These are phyloP conservation scores for Sporisorium graminicola DNA, from an alignment of 1,284 basidiomycete species.

Conservation along the genomic window DNA sequence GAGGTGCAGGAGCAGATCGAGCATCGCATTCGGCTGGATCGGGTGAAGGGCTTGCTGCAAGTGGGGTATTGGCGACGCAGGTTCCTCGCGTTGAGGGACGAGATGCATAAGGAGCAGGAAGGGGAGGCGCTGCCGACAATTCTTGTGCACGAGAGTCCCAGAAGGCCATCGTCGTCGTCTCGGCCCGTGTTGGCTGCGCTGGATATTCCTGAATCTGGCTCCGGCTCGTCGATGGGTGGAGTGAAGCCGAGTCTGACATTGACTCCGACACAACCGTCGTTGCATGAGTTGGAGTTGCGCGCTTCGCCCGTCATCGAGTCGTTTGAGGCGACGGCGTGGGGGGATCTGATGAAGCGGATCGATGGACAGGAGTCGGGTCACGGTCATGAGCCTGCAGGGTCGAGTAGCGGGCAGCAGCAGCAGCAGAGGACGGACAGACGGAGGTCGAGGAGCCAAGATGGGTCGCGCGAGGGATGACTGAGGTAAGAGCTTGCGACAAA, in stretches of 20 bases:
- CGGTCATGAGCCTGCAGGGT: conserved; percentile 4
- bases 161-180: background rate
- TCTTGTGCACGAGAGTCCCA: conserved; percentile 24
- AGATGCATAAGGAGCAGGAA: conserved; percentile 25
- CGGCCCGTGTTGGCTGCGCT: conserved; percentile 18
- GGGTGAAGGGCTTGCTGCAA: conserved; percentile 60
- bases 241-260: conserved; percentile 14
- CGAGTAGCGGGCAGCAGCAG: conserved; percentile 1
- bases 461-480: background rate
- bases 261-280: conserved; percentile 23
- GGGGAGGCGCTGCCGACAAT: conserved; percentile 26
- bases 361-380: conserved; percentile 15
- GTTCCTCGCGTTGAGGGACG: conserved; percentile 50
- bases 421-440: background rate
- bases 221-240: conserved; percentile 1
- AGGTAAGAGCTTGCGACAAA: no score
- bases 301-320: conserved; percentile 49
- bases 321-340: conserved; percentile 56
- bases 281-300: conserved; percentile 41
- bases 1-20: conserved; percentile 59
- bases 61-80: conserved; percentile 58
- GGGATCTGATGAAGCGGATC: conserved; percentile 54
- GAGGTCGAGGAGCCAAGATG: background rate
- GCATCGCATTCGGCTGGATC: conserved; percentile 58
- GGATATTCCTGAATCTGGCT: conserved; percentile 19